Evolutionary conservation across 257 asterid species (phyloP).

Genomic region (Thymus quinquecostatus): DNA sequence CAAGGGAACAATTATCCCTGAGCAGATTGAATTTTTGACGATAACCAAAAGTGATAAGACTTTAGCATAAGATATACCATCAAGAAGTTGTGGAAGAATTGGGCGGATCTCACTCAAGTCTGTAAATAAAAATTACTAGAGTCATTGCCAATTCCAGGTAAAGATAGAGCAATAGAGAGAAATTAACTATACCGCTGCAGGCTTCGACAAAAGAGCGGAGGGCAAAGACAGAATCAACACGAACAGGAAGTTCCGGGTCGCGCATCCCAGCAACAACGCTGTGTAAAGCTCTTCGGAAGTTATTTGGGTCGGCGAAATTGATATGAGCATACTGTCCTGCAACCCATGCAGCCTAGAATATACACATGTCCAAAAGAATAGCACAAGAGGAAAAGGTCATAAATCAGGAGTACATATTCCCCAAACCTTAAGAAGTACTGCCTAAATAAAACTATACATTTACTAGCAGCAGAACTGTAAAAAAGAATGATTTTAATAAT

Average conservation of each 20-base stretch:
- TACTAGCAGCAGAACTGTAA: neutral
- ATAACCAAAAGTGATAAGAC: slow-evolving; percentile 1
- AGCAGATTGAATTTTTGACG: slow-evolving; percentile 5
- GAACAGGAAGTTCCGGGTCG: slow-evolving; percentile 97
- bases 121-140: slow-evolving; percentile 32
- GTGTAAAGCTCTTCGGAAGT: slow-evolving; percentile 85
- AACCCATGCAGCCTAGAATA: slow-evolving; percentile 97
- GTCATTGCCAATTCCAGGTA: slow-evolving; percentile 25
- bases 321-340: slow-evolving; percentile 98
- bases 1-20: slow-evolving; percentile 20
- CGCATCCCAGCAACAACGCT: slow-evolving; percentile 98
- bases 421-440: slow-evolving; percentile 17
- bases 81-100: slow-evolving; percentile 90
- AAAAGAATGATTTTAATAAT: neutral
- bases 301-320: slow-evolving; percentile 76
- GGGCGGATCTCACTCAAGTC: slow-evolving; percentile 92
- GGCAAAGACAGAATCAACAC: slow-evolving; percentile 97
- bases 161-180: slow-evolving; percentile 6
- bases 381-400: slow-evolving; percentile 21
- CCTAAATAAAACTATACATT: neutral
- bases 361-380: slow-evolving; percentile 26
- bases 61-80: slow-evolving; percentile 58
- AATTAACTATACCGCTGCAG: slow-evolving; percentile 67
- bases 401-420: neutral
- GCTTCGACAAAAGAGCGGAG: slow-evolving; percentile 96